Percentiles rank a stretch among this genome's conserved stretches.
These are phyloP conservation scores for Petunia hybrid DNA, from an alignment of 305 asterid species.

Conservation along the genomic window DNA sequence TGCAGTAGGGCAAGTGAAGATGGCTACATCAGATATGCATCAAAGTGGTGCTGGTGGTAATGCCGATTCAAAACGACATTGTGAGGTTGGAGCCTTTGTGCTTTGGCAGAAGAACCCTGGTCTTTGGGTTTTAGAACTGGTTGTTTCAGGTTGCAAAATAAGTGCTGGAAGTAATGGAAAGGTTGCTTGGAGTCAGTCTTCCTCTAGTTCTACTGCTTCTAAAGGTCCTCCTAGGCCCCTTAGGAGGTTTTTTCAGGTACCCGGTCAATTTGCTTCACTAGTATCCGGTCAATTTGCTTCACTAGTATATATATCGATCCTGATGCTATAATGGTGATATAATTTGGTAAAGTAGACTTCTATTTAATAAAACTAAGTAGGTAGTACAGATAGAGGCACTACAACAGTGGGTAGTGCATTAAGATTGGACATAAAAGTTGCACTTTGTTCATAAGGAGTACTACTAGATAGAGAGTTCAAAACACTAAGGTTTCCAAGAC, in stretches of 20 bases:
- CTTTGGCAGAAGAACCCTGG: constrained; percentile 92
- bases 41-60: constrained; percentile 57
- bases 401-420: too few relatives aligned
- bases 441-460: too few relatives aligned
- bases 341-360: too few relatives aligned
- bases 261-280: too few relatives aligned
- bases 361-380: too few relatives aligned
- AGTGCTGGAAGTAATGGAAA: constrained; percentile 85
- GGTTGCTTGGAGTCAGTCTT: constrained; percentile 83
- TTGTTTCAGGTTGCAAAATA: constrained; percentile 73
- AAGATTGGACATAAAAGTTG: too few relatives aligned
- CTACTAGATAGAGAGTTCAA: too few relatives aligned
- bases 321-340: neutral
- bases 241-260: constrained; percentile 79
- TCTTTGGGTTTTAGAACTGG: constrained; percentile 76
- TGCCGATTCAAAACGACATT: constrained; percentile 48
- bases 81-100: constrained; percentile 81
- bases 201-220: constrained; percentile 67
- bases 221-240: constrained; percentile 85
- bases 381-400: too few relatives aligned
- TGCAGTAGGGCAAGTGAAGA: constrained; percentile 78
- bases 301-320: too few relatives aligned
- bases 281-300: too few relatives aligned
- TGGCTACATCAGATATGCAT: constrained; percentile 58
- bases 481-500: too few relatives aligned